A percentile compares a stretch with the other conserved stretches of the same genome.
Evolutionary conservation across 306 rosid species (phyloP).

Genomic region (Vachellia collinsii): DNA sequence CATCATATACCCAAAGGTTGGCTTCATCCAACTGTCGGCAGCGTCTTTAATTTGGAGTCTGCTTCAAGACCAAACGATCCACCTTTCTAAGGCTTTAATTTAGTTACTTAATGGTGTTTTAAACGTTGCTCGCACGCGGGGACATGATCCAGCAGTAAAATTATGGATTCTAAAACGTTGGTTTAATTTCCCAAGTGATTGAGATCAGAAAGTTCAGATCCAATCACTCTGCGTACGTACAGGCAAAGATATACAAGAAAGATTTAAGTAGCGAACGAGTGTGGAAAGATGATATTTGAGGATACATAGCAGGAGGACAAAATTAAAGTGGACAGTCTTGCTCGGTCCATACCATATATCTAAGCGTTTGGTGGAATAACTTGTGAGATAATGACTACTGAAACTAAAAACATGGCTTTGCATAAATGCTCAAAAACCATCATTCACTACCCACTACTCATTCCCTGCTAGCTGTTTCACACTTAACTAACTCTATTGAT

Average conservation of each 20-base stretch:
- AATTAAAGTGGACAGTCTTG: not conserved
- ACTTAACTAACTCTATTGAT: not conserved
- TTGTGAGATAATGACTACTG: conserved; percentile 20
- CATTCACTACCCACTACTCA: conserved; percentile 13
- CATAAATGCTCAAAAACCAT: not conserved
- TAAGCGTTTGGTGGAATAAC: not conserved
- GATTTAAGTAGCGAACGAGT: too few relatives aligned
- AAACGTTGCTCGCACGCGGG: not conserved
- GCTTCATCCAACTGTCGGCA: not conserved
- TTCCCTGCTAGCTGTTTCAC: conserved; percentile 39
- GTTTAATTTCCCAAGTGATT: not conserved
- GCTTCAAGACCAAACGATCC: not conserved
- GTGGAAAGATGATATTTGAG: not conserved
- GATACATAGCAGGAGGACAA: not conserved
- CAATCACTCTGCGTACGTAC: not conserved
- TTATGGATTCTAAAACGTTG: not conserved
- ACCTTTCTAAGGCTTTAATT: not conserved
- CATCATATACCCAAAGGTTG: not conserved
- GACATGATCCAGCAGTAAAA: not conserved
- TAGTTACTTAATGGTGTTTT: not conserved
- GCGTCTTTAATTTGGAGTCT: not conserved
- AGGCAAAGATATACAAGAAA: too few relatives aligned
- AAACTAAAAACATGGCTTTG: conserved; percentile 21
- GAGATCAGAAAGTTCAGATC: not conserved
- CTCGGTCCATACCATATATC: not conserved